Base-by-base conservation (phyloP, 345 rosid genomes). In the Pugionium dolabratum region DNA sequence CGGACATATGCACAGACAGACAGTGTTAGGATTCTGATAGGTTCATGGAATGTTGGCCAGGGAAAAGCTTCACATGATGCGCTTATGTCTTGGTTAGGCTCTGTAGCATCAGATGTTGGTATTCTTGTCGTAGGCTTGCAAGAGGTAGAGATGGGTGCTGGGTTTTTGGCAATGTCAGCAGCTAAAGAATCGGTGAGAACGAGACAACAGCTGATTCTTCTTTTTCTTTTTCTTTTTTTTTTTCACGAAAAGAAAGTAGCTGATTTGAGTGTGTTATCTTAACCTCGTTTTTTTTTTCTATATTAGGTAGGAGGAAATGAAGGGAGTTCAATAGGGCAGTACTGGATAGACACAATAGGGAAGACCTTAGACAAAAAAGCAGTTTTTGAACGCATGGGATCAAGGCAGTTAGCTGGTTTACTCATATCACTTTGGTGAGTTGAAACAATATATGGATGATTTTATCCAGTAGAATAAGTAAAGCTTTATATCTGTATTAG, bases 121-220 rank as follows among this genome's bases (percentile, higher is more conserved):
- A 91, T 95, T 50, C 73, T 95, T 55, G 99, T 90, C 10, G 87
- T 89, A 66, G 99, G 99, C 31, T 76, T 90, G 54, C 99, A 95
- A 79, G 99, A 95, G 74, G 95, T 95, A 44, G 99, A 95, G 61
- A 95, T 95, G 99, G 97, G 99, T 8, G 97, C 99, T 8, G 97
- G 97, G 29, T 95, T 95, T 76, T 88, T 95, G 43, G 99, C 99
- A 42, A 91, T 95, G 98, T 95, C 99, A 25, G 99, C 99, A 3
- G 99, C 99, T 36, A 95, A 91, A 82, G 99, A 95, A 86, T 83
- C 99, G 54, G 99, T 95, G 18, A 18, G 18, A 18, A 18, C 18
- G 82, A 84, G 98, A 71, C 51, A 41, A 18, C 46, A 53, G 1
- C 46, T 57, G 53, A 44, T 63, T 4, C 43, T 7, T 27, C 5